Base-by-base conservation (phyloP, 495 filamentous ascomycete genomes). In the Penicillium herquei region DNA sequence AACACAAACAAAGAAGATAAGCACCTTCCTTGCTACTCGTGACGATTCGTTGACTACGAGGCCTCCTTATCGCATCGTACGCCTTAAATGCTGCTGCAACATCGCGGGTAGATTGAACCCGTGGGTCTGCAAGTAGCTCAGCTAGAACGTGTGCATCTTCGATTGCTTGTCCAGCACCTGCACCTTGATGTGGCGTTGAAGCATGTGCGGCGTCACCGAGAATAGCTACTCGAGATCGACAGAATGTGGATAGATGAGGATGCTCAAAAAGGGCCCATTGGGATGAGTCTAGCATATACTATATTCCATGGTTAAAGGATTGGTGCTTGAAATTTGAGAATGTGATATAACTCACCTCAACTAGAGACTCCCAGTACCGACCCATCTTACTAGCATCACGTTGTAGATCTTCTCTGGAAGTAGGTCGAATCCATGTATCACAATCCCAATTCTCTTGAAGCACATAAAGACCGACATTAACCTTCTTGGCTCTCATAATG, bases 171-270 rank as follows among this genome's bases (percentile, higher is more conserved):
- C 87, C 86, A 0, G 85, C 86, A 0, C 87, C 87, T 1, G 86
- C 76, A 8, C 86, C 87, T 58, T 89, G 85, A 60, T 89, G 86
- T 0, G 87, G 87, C 3, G 86, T 87, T 0, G 79, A 79, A 0
- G 87, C 85, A 57, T 90, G 87, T 0, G 87, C 87, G 0, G 87
- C 87, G 57, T 90, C 87, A 1, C 88, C 87, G 0, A 88, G 68
- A 2, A 90, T 71, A 6, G 78, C 81, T 0, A 89, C 59, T 0
- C 77, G 73, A 2, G 77, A 80, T 32, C 77, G 78, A 50, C 70
- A 73, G 54, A 81, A 90, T 1, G 76, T 81, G 2, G 76, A 73
- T 10, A 80, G 73, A 10, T 78, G 78, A 1, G 78, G 79, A 43
- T 84, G 78, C 33, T 88, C 78, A 66, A 86, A 88, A 14, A 89